A percentile compares a stretch with the other conserved stretches of the same genome.
These are phyloP conservation scores for Aspergillus ellipticus DNA, from an alignment of 495 filamentous ascomycete species.

Conservation along the genomic window DNA sequence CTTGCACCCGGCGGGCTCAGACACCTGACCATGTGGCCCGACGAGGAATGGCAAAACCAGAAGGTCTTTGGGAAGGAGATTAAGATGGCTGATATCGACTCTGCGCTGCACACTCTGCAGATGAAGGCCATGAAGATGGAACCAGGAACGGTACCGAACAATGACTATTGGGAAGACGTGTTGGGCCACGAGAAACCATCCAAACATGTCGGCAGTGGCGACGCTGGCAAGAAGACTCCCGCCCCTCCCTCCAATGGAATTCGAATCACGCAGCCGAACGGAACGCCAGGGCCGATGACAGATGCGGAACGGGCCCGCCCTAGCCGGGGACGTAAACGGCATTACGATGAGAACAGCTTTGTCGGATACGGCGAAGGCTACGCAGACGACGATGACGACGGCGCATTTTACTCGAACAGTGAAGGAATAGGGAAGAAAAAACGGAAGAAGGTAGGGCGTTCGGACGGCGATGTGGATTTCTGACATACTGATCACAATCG, in stretches of 20 bases:
- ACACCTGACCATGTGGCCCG: conserved; percentile 53
- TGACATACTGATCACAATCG: conserved; percentile 11
- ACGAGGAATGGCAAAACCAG: conserved; percentile 63
- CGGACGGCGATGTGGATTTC: neutral
- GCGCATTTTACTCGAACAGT: conserved; percentile 43
- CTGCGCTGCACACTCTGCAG: conserved; percentile 45
- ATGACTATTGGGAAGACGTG: conserved; percentile 54
- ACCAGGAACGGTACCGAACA: conserved; percentile 53
- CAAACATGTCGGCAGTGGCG: conserved; percentile 29
- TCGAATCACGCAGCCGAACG: conserved; percentile 29
- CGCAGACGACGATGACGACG: conserved; percentile 56
- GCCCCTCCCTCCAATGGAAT: conserved; percentile 27
- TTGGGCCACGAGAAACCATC: conserved; percentile 56
- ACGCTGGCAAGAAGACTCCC: conserved; percentile 37
- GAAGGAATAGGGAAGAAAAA: conserved; percentile 46
- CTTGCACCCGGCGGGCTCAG: conserved; percentile 38
- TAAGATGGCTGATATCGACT: conserved; percentile 42
- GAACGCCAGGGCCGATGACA: conserved; percentile 21
- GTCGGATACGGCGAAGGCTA: conserved; percentile 66
- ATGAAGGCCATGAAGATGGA: conserved; percentile 53
- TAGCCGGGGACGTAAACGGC: conserved; percentile 61
- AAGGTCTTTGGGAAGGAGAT: conserved; percentile 60
- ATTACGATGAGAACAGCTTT: conserved; percentile 66
- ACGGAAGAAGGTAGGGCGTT: conserved; percentile 48
- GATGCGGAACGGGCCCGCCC: conserved; percentile 48